Evolutionary conservation across 2,329 filamentous ascomycete genomes (phyloP), one percentile per base, ranked within the genome.

Genomic region (Penicillium sp.): DNA sequence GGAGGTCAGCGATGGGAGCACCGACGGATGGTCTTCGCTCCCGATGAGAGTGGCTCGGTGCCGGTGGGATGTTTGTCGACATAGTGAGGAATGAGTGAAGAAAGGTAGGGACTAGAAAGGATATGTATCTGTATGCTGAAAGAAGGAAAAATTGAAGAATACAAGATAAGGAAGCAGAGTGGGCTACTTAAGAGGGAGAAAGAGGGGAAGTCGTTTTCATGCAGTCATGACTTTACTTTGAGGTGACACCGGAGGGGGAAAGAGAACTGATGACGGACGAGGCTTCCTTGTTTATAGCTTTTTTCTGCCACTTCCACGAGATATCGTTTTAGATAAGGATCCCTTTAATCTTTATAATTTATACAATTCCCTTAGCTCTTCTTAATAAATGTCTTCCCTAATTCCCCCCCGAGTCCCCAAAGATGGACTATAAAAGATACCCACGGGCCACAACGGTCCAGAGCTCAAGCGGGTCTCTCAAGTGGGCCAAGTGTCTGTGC

Each of bases 1-100:
- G 80, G 55, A 97, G 85, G 67, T 95, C 89, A 57, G 88, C 82
- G 61, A 96, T 85, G 39, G 91, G 91, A 61, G 88, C 88, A 58
- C 87, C 83, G 50, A 81, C 86, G 16, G 89, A 95, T 50, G 88
- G 89, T 59, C 82, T 87, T 61, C 91, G 86, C 78, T 95, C 84
- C 58, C 89, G 81, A 34, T 58, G 60, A 28, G 31, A 37, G 34
- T 57, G 52, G 41, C 58, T 54, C 56, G 69, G 65, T 34, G 60
- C 19, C 13, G 27, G 16, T 34, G 36, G 18, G 16, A 13, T 29
- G 27, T 30, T 41, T 14, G 30, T 30, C 5, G 41, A 41, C 49
- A 46, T 46, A 22, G 22, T 35, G 37, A n/a, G 14, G 6, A 34
- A 13, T 46, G n/a, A 10, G 22, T 12, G 11, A 33, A 25, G 19